Evolutionary conservation across 805 yeast genomes (phyloP), one percentile per base, ranked within the genome.

Genomic region (Pichia cephalocereana): DNA sequence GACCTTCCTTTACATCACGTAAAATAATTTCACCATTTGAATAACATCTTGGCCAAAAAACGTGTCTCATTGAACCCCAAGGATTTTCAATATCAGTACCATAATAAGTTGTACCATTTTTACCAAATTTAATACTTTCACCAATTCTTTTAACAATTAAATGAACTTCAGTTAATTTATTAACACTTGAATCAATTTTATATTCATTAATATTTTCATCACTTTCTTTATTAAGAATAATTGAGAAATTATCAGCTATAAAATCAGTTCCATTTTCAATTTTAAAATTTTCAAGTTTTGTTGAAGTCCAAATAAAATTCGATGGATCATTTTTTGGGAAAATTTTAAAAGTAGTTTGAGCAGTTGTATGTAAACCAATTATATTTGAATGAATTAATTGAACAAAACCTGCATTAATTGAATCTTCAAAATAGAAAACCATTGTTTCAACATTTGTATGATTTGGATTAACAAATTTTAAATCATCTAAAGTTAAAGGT

Each of bases 21-120:
- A 75, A 64, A 39, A 68, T 72, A 53, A 93, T 67, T 18, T 77
- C 70, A 61, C 99, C 99, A 18, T 60, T 62, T 42, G 79, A 83
- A 19, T 67, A 53, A 65, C 89, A 83, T 65, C 98, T 78, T 53
- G 99, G 99, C 98, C 98, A 93, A 69, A 93, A 93, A 8, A 80
- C 70, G 63, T 93, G 99, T 66, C 97, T 81, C 96, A 93, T 90
- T 9, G 85, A 74, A 15, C 99, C 99, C 99, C 99, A 93, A 34
- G 98, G 98, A 52, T 85, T 79, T 37, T 72, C 75, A 15, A 75
- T 59, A 61, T 90, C 88, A 40, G 87, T 87, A 54, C 99, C 99
- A 63, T 89, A 93, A 54, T 76, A 74, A 14, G 96, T 84, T 43
- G 76, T 69, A 54, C 98, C 98, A 62, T 90, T 87, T 45, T 77